Conservation (phyloP, 192 early-diverging fungal genomes). For the Coemansia sp. region DNA sequence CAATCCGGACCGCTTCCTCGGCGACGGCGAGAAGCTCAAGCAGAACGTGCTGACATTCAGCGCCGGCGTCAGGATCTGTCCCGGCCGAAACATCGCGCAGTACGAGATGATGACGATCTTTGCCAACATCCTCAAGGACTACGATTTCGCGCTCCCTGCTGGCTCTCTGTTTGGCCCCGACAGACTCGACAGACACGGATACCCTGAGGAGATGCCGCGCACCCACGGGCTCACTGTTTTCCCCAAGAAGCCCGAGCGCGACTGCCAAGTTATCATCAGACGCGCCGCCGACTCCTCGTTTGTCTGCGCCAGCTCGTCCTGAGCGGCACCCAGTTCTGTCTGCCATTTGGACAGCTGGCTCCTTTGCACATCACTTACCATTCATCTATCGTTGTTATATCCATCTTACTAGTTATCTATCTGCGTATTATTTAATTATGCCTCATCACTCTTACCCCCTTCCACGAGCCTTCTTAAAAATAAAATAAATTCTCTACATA, state of each 20-base stretch:
- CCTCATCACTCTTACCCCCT: too few species aligned
- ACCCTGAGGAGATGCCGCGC: slow-evolving; percentile 24
- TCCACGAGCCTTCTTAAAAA: too few species aligned
- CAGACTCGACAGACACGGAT: slow-evolving; percentile 9
- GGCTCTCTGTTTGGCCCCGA: slow-evolving; percentile 14
- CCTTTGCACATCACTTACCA: too few species aligned
- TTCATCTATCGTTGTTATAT: too few species aligned
- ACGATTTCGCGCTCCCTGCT: slow-evolving; percentile 16
- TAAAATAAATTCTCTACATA: too few species aligned
- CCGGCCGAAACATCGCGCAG: slow-evolving; percentile 26
- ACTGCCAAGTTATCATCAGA: slow-evolving; percentile 20
- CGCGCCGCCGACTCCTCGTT: slow-evolving; percentile 2
- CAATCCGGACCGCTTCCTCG: slow-evolving; percentile 41
- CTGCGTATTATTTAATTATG: too few species aligned
- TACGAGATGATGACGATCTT: slow-evolving; percentile 30
- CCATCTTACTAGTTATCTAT: too few species aligned
- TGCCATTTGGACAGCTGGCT: too few species aligned
- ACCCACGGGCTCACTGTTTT: slow-evolving; percentile 17
- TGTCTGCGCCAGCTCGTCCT: not conserved
- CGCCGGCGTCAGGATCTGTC: slow-evolving; percentile 34
- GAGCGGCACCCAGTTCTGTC: too few species aligned
- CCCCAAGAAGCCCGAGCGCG: slow-evolving; percentile 30
- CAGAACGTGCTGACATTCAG: slow-evolving; percentile 26
- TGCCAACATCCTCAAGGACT: slow-evolving; percentile 31
- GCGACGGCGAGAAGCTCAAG: slow-evolving; percentile 5